Conservation (phyloP, 192 early-diverging fungal species). For the Entrophospora sp. region DNA sequence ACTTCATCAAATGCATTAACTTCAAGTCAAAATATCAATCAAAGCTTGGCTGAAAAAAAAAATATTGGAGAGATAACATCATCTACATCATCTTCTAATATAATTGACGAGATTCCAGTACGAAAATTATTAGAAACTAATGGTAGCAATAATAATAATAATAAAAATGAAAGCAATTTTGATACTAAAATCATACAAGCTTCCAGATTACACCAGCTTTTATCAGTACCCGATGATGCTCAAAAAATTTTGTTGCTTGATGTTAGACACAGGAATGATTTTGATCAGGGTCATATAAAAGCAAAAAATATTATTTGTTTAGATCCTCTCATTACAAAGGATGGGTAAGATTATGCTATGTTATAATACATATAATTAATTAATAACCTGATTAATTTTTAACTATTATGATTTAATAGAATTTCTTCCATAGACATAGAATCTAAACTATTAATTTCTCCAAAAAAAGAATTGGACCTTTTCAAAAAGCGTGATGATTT, state of each 20-base stretch:
- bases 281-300: constrained; percentile 18
- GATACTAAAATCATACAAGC: neutral
- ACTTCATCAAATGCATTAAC: too few relatives aligned
- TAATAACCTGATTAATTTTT: neutral
- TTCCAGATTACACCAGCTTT: neutral
- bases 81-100: too few relatives aligned
- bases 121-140: too few relatives aligned
- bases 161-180: too few relatives aligned
- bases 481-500: constrained; percentile 59
- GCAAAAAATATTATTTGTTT: constrained; percentile 12
- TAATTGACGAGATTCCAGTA: too few relatives aligned
- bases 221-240: neutral
- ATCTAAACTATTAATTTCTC: constrained; percentile 9
- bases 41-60: too few relatives aligned
- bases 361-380: neutral
- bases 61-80: too few relatives aligned
- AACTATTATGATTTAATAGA: neutral
- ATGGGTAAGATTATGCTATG: neutral
- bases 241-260: constrained; percentile 12
- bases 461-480: constrained; percentile 47
- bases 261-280: neutral
- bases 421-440: constrained; percentile 13
- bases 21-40: too few relatives aligned
- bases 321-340: constrained; percentile 8
- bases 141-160: too few relatives aligned